These are phyloP conservation scores for Tuber brumale DNA, from an alignment of 495 filamentous ascomycete genomes.

Conservation along the genomic window DNA sequence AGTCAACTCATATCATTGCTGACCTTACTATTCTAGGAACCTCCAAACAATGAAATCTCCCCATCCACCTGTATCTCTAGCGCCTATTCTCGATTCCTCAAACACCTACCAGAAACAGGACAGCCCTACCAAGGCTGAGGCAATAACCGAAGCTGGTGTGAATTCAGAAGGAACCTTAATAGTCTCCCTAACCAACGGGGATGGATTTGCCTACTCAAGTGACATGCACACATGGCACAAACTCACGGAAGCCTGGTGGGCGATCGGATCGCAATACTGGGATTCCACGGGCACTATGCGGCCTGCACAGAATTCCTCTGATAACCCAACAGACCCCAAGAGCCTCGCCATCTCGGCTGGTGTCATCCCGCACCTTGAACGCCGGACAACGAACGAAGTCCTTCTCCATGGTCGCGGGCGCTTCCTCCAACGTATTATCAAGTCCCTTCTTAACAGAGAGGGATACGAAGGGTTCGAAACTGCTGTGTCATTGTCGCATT, in stretches of 20 bases:
- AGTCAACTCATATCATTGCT: conserved; percentile 7
- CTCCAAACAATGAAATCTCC: conserved; percentile 74
- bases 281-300: conserved; percentile 73
- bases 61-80: conserved; percentile 84
- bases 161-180: conserved; percentile 79
- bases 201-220: conserved; percentile 81
- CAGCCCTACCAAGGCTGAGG: conserved; percentile 74
- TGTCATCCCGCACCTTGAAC: conserved; percentile 85
- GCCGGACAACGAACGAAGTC: conserved; percentile 86
- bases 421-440: conserved; percentile 81
- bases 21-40: conserved; percentile 48
- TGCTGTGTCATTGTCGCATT: conserved; percentile 82
- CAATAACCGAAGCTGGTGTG: conserved; percentile 80
- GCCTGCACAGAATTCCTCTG: conserved; percentile 58
- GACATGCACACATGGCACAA: conserved; percentile 88
- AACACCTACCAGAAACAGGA: conserved; percentile 57
- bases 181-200: conserved; percentile 81
- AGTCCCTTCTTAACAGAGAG: conserved; percentile 72
- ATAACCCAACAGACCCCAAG: conserved; percentile 41
- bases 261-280: conserved; percentile 96
- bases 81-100: conserved; percentile 82
- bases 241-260: conserved; percentile 94
- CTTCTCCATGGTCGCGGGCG: conserved; percentile 86
- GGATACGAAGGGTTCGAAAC: conserved; percentile 90
- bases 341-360: conserved; percentile 72